Evolutionary conservation across 805 yeast genomes (phyloP).

Genomic region (Metschnikowia baotianmanensis): DNA sequence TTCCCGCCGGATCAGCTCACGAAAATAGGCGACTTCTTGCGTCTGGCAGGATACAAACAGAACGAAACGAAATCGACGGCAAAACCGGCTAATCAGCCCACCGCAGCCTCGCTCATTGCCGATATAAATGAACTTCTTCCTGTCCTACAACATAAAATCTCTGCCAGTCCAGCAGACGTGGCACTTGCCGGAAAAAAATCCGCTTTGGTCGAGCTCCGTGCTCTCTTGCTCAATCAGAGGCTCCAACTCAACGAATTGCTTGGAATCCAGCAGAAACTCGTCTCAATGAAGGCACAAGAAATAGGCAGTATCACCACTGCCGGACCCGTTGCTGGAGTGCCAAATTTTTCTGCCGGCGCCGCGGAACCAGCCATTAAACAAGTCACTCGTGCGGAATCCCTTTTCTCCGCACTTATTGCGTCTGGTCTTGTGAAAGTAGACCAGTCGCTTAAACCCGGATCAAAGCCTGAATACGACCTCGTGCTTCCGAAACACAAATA

Average conservation of each 20-base stretch:
- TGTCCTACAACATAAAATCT: conserved; percentile 40
- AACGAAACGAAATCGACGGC: conserved; percentile 4
- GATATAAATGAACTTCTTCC: conserved; percentile 40
- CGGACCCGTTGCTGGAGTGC: not conserved
- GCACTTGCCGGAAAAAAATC: conserved; percentile 44
- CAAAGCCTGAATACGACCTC: conserved; percentile 32
- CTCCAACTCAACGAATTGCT: conserved; percentile 35
- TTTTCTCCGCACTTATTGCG: conserved; percentile 34
- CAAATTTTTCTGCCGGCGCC: conserved; percentile 1
- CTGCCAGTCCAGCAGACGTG: conserved; percentile 31
- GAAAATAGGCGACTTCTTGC: conserved; percentile 70
- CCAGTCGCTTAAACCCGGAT: conserved; percentile 40
- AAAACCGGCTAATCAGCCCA: not conserved
- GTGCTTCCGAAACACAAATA: conserved; percentile 33
- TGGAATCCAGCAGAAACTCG: conserved; percentile 38
- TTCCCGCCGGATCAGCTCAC: conserved; percentile 70
- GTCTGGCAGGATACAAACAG: conserved; percentile 28
- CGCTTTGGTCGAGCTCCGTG: conserved; percentile 44
- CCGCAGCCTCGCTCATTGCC: conserved; percentile 22
- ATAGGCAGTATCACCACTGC: not conserved
- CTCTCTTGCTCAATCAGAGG: conserved; percentile 36
- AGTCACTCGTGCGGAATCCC: conserved; percentile 23
- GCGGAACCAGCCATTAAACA: conserved; percentile 18
- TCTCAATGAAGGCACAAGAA: conserved; percentile 29
- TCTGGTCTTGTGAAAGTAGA: conserved; percentile 41